These are phyloP conservation scores for Aspergillus melleus DNA, from an alignment of 2,329 filamentous ascomycete genomes.

Conservation along the genomic window DNA sequence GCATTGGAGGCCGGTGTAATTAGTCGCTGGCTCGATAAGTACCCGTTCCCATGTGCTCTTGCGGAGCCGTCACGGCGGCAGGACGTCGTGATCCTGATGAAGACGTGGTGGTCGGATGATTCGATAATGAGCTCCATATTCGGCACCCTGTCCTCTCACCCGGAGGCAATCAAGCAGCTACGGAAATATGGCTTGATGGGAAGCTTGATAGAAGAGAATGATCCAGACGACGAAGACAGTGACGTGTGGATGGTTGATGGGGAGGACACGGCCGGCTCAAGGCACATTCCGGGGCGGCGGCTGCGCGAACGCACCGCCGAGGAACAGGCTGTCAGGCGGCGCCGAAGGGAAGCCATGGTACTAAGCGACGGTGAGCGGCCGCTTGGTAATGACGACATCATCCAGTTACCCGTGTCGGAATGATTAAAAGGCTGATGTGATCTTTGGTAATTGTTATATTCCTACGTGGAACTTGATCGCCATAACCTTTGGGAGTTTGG, in stretches of 20 bases:
- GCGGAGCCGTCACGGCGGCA: slow-evolving; percentile 49
- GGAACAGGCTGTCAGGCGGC: slow-evolving; percentile 71
- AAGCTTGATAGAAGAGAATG: slow-evolving; percentile 49
- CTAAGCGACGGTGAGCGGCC: slow-evolving; percentile 81
- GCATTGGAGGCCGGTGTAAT: slow-evolving; percentile 65
- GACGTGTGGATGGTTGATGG: slow-evolving; percentile 54
- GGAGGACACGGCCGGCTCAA: slow-evolving; percentile 51
- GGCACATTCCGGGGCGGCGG: slow-evolving; percentile 32
- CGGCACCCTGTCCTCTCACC: slow-evolving; percentile 36
- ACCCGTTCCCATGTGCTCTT: slow-evolving; percentile 64
- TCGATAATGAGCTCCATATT: slow-evolving; percentile 47
- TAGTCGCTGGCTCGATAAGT: slow-evolving; percentile 71
- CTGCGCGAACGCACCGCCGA: slow-evolving; percentile 34
- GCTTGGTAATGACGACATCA: slow-evolving; percentile 73
- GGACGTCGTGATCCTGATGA: slow-evolving; percentile 43
- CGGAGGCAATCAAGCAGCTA: slow-evolving; percentile 42
- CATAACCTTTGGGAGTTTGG: slow-evolving; percentile 1
- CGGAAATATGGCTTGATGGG: slow-evolving; percentile 45
- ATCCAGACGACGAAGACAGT: slow-evolving; percentile 55
- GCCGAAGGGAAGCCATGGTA: slow-evolving; percentile 85
- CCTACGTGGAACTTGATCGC: not conserved
- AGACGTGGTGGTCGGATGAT: slow-evolving; percentile 45
- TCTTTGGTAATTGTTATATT: not conserved
- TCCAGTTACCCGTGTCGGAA: slow-evolving; percentile 56
- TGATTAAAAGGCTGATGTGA: slow-evolving; percentile 23